Conservation (phyloP, 768 basidiomycete genomes). For the Suillus subluteus region DNA sequence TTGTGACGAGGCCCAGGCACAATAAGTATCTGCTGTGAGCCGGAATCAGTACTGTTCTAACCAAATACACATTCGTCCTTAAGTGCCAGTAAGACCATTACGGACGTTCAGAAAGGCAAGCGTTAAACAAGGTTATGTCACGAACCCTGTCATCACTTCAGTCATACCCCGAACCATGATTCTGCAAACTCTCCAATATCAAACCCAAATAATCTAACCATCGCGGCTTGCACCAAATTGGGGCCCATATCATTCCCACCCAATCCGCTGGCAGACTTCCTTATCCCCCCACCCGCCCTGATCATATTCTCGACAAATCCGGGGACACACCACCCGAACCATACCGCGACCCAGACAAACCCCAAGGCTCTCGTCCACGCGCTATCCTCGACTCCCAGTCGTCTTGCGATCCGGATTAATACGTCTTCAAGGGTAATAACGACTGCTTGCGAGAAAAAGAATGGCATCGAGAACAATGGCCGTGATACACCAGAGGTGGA, state of each 20-base stretch:
- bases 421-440: constrained; percentile 39
- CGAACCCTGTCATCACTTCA: background rate
- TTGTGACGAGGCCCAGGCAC: background rate
- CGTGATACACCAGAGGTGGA: constrained; percentile 7
- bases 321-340: constrained; percentile 22
- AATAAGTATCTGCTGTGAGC: background rate
- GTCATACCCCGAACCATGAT: background rate
- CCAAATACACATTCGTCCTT: background rate
- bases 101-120: background rate
- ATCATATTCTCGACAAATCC: background rate
- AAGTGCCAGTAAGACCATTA: background rate
- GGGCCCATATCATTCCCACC: background rate
- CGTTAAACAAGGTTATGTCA: background rate
- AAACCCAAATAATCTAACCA: background rate
- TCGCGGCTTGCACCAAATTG: background rate
- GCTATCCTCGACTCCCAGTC: constrained; percentile 15
- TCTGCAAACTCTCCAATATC: background rate
- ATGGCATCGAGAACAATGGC: constrained; percentile 21
- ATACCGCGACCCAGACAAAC: constrained; percentile 33
- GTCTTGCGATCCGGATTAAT: constrained; percentile 23
- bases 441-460: constrained; percentile 35
- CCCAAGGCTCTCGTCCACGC: constrained; percentile 20
- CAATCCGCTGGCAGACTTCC: background rate
- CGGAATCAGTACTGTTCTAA: background rate
- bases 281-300: background rate